Base-by-base conservation (phyloP, 1,139 yeast species). In the Yamadazyma mexicana region DNA sequence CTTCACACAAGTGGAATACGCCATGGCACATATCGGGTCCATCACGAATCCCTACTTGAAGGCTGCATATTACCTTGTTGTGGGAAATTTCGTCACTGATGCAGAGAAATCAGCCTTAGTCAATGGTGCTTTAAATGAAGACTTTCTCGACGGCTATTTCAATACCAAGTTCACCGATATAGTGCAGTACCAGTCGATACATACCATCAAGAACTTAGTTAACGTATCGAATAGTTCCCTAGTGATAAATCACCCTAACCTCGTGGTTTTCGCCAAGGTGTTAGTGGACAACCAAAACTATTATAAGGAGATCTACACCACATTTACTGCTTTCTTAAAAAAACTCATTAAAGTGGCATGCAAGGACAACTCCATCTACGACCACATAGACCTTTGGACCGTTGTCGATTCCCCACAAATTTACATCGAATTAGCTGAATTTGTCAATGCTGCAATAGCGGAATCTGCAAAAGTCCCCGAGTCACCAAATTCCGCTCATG, bases 161-260 rank as follows among this genome's bases (percentile, higher is more conserved):
- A 39, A 47, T 17, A 40, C 48, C 29, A 48, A 42, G 2, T 58
- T 66, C 40, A 55, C 54, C 17, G 77, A 72, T 47, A 58, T 70
- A 4, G 56, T 72, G 3, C 75, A 68, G 44, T 56, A 57, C 34
- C 77, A 72, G 49, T 58, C 66, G 1, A 52, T 66, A 33, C 76
- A 70, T 49, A 47, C 66, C 43, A 50, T 70, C 40, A 62, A 55
- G 33, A 68, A 71, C 44, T 40, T 64, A 23, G 40, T 67, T 44
- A 49, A 55, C 26, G 26, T 24, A 10, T 41, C 33, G 0, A 46
- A 58, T 17, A 25, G 31, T 5, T n/a, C 5, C 5, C 14, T 6
- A 5, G 35, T 47, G 4, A 11, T 46, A 2, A 14, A 37, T 11
- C 44, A 48, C 8, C 43, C 40, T 6, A 44, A 48, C 15, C 38